Evolutionary conservation across 2,329 filamentous ascomycete genomes (phyloP).

Genomic region (Aspergillus terreus): DNA sequence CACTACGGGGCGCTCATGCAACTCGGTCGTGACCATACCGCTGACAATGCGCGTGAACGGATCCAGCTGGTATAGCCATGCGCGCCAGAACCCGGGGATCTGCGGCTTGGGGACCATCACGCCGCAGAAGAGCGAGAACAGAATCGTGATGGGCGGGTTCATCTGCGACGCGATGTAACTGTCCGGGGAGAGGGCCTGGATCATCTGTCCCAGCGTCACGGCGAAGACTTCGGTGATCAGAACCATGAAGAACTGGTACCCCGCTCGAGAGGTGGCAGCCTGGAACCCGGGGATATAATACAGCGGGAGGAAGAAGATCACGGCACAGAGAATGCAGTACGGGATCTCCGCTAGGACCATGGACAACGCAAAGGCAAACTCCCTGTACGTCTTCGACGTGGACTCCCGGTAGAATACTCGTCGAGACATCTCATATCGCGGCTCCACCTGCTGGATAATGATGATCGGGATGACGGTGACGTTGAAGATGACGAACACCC

Average conservation of each 20-base stretch:
- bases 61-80: conserved; percentile 78
- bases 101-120: conserved; percentile 75
- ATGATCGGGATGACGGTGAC: conserved; percentile 75
- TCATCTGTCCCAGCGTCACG: conserved; percentile 71
- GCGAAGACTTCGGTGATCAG: conserved; percentile 81
- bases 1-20: conserved; percentile 61
- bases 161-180: conserved; percentile 75
- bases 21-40: conserved; percentile 74
- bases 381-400: conserved; percentile 80
- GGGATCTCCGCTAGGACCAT: conserved; percentile 83
- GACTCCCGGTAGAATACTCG: conserved; percentile 83
- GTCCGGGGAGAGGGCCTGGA: conserved; percentile 73
- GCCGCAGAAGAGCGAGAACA: conserved; percentile 82
- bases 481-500: conserved; percentile 87
- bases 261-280: conserved; percentile 60
- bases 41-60: conserved; percentile 79
- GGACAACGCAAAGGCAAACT: conserved; percentile 71
- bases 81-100: conserved; percentile 74
- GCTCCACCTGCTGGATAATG: conserved; percentile 78
- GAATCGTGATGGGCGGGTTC: conserved; percentile 79
- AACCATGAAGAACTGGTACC: conserved; percentile 83
- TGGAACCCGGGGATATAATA: conserved; percentile 83
- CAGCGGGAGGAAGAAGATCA: conserved; percentile 75
- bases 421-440: conserved; percentile 75
- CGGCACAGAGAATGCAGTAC: conserved; percentile 75